phyloP scores from a whole-genome alignment of 306 rosid genomes.

The Rosa multiflora region DNA sequence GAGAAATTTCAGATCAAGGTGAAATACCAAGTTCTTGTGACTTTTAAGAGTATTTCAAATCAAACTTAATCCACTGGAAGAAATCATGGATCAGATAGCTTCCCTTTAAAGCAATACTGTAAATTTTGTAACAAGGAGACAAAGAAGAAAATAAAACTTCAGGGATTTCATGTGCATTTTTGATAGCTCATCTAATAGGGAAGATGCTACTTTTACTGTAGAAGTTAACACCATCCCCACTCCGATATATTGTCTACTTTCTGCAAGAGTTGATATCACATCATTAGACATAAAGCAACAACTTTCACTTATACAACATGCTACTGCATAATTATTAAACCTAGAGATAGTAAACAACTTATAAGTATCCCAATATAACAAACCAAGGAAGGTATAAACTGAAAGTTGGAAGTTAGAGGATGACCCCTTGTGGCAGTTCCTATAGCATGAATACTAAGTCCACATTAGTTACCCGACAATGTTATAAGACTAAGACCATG shows the following conservation, averaged over 20 bases:
- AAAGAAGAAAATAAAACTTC: background rate
- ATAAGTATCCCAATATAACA: background rate
- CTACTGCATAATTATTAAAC: background rate
- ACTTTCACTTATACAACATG: background rate
- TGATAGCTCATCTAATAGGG: background rate
- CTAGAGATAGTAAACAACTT: background rate
- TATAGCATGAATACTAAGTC: background rate
- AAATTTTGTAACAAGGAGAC: background rate
- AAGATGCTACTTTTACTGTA: background rate
- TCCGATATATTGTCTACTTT: background rate
- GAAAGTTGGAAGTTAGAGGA: background rate
- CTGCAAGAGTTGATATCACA: background rate
- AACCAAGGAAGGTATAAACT: background rate
- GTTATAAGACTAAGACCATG: background rate
- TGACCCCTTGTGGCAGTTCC: background rate
- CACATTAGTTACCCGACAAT: background rate
- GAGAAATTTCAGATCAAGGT: constrained; percentile 6
- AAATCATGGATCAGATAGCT: constrained; percentile 7
- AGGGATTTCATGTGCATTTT: background rate
- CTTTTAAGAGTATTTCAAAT: background rate
- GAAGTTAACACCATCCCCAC: background rate
- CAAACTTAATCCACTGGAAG: background rate
- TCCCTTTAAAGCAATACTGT: background rate
- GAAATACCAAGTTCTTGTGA: background rate
- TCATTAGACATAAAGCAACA: background rate